A percentile compares a stretch with the other conserved stretches of the same genome.
phyloP scores from a whole-genome alignment of 805 yeast species.

The Tetrapisispora iriomotensis region DNA sequence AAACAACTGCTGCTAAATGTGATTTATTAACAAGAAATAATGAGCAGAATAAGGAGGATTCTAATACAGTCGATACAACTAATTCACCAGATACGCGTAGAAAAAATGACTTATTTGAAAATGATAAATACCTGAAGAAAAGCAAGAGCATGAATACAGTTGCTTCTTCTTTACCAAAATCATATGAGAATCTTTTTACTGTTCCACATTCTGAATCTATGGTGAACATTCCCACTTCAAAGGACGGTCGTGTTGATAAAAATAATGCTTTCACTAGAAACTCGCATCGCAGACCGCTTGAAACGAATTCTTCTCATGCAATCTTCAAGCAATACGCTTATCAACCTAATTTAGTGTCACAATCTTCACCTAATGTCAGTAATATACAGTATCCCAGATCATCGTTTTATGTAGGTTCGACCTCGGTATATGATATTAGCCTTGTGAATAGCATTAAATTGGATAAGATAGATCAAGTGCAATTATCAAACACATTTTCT shows the following conservation, averaged over 20 bases:
- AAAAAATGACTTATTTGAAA: background rate
- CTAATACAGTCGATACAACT: background rate
- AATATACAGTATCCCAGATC: constrained; percentile 75
- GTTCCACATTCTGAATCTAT: constrained; percentile 1
- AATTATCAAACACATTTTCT: constrained; percentile 52
- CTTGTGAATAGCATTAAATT: constrained; percentile 55
- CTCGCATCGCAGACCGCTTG: too few relatives aligned
- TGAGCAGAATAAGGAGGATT: constrained; percentile 16
- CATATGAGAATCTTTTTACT: background rate
- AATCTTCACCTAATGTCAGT: background rate
- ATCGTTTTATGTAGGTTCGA: constrained; percentile 79
- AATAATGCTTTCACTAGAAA: too few relatives aligned
- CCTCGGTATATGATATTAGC: constrained; percentile 70
- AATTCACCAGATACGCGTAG: background rate
- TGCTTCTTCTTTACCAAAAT: background rate
- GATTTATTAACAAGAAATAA: constrained; percentile 43
- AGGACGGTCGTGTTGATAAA: too few relatives aligned
- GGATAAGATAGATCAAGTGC: constrained; percentile 73
- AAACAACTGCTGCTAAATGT: constrained; percentile 56
- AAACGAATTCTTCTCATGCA: background rate
- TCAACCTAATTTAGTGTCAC: background rate
- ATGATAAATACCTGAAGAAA: background rate
- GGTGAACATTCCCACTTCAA: background rate
- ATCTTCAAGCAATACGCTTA: background rate
- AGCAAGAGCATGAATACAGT: background rate